Conservation (phyloP, 2,329 filamentous ascomycete genomes). For the Cercospora berteroae region DNA sequence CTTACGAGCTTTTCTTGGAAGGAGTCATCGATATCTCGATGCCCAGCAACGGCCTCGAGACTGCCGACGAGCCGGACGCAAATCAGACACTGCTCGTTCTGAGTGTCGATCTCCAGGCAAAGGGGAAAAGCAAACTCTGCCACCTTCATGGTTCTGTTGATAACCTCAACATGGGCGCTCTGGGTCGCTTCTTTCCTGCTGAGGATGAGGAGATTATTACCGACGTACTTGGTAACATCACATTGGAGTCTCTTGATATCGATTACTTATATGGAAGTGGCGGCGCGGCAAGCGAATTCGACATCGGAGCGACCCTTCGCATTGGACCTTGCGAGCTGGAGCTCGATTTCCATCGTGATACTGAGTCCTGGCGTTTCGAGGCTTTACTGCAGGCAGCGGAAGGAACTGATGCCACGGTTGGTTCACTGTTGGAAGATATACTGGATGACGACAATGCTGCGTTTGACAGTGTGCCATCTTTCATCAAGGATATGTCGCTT, state of each 20-base stretch:
- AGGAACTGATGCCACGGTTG: not conserved
- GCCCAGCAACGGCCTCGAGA: not conserved
- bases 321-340: constrained; percentile 4
- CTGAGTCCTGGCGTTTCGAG: not conserved
- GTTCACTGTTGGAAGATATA: not conserved
- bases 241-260: not conserved
- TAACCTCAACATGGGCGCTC: not conserved
- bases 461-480: not conserved
- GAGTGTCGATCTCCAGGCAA: not conserved
- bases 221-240: constrained; percentile 5
- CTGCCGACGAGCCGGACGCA: not conserved
- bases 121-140: not conserved
- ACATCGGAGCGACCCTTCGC: not conserved
- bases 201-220: constrained; percentile 1
- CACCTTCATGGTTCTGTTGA: not conserved
- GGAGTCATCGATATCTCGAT: constrained; percentile 1
- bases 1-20: not conserved
- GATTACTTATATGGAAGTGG: constrained; percentile 4
- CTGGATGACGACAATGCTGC: not conserved
- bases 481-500: not conserved
- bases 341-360: not conserved
- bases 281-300: not conserved
- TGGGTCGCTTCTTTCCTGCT: constrained; percentile 1
- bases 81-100: not conserved
- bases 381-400: not conserved